Base-by-base conservation (phyloP, 257 asterid species). In the Haberlea rhodopensis region DNA sequence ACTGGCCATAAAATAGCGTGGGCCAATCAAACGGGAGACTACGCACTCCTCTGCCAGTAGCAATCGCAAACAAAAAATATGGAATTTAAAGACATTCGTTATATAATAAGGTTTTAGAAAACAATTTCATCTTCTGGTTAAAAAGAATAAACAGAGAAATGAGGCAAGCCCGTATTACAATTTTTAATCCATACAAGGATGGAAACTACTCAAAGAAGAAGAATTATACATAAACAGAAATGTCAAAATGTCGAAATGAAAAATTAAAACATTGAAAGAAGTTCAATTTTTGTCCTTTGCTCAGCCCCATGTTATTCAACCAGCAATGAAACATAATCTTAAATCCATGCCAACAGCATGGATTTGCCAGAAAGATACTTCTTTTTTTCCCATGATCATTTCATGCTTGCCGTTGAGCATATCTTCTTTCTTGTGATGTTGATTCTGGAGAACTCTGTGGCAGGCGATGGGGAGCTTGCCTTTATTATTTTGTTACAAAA, bases 391-490 rank as follows among this genome's bases (percentile, higher is more conserved):
- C 18, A 5, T 5, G 28, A 3, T 0, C 27, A 7, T 32, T 37
- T 8, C 21, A 2, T 34, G 21, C 16, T 4, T 46, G 62, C 28
- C 34, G 20, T 19, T 5, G n/a, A 37, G n/a, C 43, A 2, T 9
- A 6, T 57, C 51, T 60, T 63, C 73, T 45, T 60, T 59, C 70
- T 27, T 40, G 57, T 28, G 58, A 45, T 8, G 67, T 45, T 63
- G 20, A 24, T 60, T 24, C 58, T 57, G 22, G 63, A 26, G 26
- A 60, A 45, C 13, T 19, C 8, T 40, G 22, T 37, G 27, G 55
- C 37, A 20, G 54, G 46, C 62, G 24, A 52, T 64, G 48, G 49
- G 18, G 26, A 54, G 70, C 67, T 48, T 57, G 71, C 26, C 8
- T 16, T 63, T 48, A 37, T 63, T 29, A 40, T 54, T 18, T 10